Evolutionary conservation across 2,329 filamentous ascomycete genomes (phyloP).

Genomic region (Trichoderma sp.): DNA sequence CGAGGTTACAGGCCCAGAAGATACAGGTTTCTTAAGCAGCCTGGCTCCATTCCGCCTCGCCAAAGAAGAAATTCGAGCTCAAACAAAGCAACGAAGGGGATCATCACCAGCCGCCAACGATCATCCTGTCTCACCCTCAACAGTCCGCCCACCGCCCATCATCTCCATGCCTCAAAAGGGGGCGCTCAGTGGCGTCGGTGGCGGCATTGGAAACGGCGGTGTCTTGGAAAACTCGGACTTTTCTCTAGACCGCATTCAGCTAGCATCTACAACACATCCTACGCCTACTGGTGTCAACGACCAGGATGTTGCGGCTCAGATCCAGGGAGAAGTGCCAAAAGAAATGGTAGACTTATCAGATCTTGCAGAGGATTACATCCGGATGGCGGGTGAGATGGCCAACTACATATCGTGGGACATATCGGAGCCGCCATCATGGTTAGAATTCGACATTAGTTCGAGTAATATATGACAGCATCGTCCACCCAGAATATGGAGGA

Average conservation of each 20-base stretch:
- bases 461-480: slow-evolving; percentile 1
- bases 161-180: slow-evolving; percentile 13
- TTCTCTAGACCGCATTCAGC: slow-evolving; percentile 7
- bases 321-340: not conserved
- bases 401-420: slow-evolving; percentile 16
- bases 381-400: slow-evolving; percentile 15
- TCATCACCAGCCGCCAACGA: not conserved
- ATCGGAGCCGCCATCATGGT: slow-evolving; percentile 8
- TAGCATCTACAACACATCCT: slow-evolving; percentile 13
- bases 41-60: slow-evolving; percentile 6
- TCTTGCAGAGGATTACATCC: slow-evolving; percentile 10
- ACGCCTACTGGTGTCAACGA: not conserved
- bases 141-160: not conserved
- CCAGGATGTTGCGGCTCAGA: not conserved
- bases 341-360: not conserved
- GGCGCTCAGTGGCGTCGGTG: not conserved
- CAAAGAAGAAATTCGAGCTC: slow-evolving; percentile 4
- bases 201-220: not conserved
- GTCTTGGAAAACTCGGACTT: not conserved
- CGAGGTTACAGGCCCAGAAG: slow-evolving; percentile 12
- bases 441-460: slow-evolving; percentile 10
- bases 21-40: not conserved
- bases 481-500: not conserved
- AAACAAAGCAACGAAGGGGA: not conserved
- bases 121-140: not conserved